Evolutionary conservation across 2,329 filamentous ascomycete species (phyloP).

Genomic region (Colletotrichum sojae): DNA sequence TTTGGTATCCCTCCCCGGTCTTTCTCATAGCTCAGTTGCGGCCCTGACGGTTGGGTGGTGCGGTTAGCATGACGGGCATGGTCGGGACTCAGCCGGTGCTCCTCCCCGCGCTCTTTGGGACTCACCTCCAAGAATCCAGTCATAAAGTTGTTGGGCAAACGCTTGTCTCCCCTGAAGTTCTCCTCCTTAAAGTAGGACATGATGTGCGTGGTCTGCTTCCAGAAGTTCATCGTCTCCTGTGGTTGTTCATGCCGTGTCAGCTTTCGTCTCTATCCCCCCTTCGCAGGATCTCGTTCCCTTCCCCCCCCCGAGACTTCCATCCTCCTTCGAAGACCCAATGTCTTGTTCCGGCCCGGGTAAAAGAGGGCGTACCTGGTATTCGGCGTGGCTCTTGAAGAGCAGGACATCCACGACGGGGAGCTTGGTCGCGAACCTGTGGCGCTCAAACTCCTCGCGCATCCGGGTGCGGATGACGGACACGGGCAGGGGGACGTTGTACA

Average conservation of each 20-base stretch:
- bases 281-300: not conserved
- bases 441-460: constrained; percentile 96
- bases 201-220: constrained; percentile 96
- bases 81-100: not conserved
- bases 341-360: not conserved
- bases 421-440: constrained; percentile 93
- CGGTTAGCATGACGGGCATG: constrained; percentile 11
- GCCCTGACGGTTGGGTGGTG: constrained; percentile 23
- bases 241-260: constrained; percentile 5
- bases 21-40: constrained; percentile 42
- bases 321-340: not conserved
- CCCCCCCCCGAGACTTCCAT: not conserved
- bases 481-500: constrained; percentile 95
- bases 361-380: constrained; percentile 82
- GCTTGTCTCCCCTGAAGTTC: constrained; percentile 80
- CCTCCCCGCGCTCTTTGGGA: constrained; percentile 19
- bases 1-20: constrained; percentile 5
- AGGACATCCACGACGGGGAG: constrained; percentile 90
- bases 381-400: constrained; percentile 89
- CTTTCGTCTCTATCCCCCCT: not conserved
- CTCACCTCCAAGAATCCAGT: constrained; percentile 93
- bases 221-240: constrained; percentile 98
- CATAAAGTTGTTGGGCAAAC: constrained; percentile 92
- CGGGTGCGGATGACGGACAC: constrained; percentile 91
- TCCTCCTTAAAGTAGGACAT: constrained; percentile 97